Base-by-base conservation (phyloP, 805 yeast genomes). In the Starmerella floris region DNA sequence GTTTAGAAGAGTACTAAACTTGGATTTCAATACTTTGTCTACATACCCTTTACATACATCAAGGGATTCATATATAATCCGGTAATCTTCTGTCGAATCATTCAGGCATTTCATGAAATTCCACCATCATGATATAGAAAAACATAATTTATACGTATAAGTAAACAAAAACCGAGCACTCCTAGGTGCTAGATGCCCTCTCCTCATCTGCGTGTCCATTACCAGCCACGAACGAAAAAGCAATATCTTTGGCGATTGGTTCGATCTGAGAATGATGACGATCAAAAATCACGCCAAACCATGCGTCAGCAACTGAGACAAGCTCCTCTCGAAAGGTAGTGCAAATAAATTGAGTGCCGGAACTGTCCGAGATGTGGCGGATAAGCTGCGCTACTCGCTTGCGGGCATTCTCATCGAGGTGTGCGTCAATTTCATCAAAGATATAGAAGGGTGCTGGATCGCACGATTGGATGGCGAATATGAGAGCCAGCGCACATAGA, bases 371-470 rank as follows among this genome's bases (percentile, higher is more conserved):
- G 42, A 87, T 62, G 28, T 72, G 68, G 50, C 74, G 68, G 42
- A 91, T 77, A 66, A 83, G 64, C 27, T 68, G 63, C 0, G 97
- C 95, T 19, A 91, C 94, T 0, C 95, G 75, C 0, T 82, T 72
- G 54, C 98, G 72, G 57, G 87, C 88, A 56, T 83, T 95, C 2
- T 94, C 75, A 62, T 91, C 98, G 49, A 91, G 67, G 53, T 88
- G 91, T 4, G 97, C 96, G 63, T 91, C 98, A 45, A 91, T 80
- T 64, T 91, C 98, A 62, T 91, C 98, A 61, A 91, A 88, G 37
- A 91, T 62, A 58, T 91, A 91, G 60, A 91, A 91, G 38, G 97
- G 96, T 8, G 96, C 96, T 10, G 97, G 97, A 53, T 91, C 97
- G 50, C 93, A 83, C 56, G 73, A 76, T 64, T 91, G 98, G 46